These are phyloP conservation scores for Cyclotella choctawhatcheeana DNA, from an alignment of 108 stramenopile species.

Conservation along the genomic window DNA sequence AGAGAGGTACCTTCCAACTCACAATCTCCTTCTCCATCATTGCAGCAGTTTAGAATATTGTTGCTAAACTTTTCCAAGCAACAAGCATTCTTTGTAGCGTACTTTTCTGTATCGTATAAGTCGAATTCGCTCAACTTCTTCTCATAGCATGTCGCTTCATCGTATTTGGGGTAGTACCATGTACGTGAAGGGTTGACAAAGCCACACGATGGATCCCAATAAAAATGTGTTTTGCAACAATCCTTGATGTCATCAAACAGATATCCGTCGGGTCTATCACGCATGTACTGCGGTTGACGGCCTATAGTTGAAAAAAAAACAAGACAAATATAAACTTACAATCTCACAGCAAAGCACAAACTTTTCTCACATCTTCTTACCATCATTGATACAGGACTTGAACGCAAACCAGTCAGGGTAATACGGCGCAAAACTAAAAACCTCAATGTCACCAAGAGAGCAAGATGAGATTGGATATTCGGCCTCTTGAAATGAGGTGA, in stretches of 20 bases:
- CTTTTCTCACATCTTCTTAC: background rate
- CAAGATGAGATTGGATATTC: background rate
- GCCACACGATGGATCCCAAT: background rate
- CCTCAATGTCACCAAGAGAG: background rate
- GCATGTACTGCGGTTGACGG: constrained; percentile 9
- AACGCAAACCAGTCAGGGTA: constrained; percentile 9
- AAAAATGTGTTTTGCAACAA: constrained; percentile 2
- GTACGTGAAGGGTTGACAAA: background rate
- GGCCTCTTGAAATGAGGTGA: background rate
- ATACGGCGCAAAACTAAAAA: constrained; percentile 8
- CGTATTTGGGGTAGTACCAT: background rate
- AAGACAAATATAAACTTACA: no score
- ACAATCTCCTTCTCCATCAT: background rate
- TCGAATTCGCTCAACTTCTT: background rate
- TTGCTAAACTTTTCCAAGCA: background rate
- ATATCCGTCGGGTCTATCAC: background rate
- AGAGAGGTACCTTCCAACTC: background rate
- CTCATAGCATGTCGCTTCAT: background rate
- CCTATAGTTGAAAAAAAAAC: background rate
- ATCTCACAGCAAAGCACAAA: background rate
- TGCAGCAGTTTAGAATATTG: background rate
- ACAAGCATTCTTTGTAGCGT: background rate
- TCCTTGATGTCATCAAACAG: constrained; percentile 3
- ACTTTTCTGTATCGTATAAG: background rate
- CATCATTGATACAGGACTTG: constrained; percentile 7